Evolutionary conservation across 768 basidiomycete genomes (phyloP).

Genomic region (Pleurotus giganteus): DNA sequence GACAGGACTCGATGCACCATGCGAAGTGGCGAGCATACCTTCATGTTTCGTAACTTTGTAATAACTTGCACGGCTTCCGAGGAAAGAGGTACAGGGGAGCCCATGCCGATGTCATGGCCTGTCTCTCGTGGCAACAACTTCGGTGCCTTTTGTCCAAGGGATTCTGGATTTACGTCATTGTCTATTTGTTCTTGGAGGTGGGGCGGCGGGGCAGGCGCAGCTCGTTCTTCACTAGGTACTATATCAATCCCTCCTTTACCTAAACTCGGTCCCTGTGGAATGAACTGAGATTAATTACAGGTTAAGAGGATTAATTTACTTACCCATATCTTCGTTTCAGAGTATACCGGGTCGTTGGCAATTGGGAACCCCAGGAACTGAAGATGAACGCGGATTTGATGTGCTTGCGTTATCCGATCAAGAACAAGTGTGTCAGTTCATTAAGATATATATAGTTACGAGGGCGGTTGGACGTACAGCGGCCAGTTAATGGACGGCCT

Average conservation of each 20-base stretch:
- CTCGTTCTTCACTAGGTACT: slow-evolving; percentile 62
- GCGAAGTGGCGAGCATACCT: slow-evolving; percentile 42
- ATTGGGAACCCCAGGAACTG: slow-evolving; percentile 94
- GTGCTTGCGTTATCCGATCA: slow-evolving; percentile 51
- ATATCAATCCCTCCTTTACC: slow-evolving; percentile 83
- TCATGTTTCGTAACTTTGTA: slow-evolving; percentile 76
- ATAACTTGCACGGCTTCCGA: slow-evolving; percentile 78
- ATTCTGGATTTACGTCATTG: slow-evolving; percentile 46
- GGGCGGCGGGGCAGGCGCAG: slow-evolving; percentile 56
- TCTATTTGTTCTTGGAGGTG: slow-evolving; percentile 41
- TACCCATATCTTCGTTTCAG: slow-evolving; percentile 76
- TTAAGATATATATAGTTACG: not conserved
- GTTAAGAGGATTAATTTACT: slow-evolving; percentile 16
- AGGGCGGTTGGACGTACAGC: slow-evolving; percentile 59
- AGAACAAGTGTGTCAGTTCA: slow-evolving; percentile 11
- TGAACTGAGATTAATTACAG: slow-evolving; percentile 8
- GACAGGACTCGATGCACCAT: not conserved
- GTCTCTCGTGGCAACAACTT: slow-evolving; percentile 79
- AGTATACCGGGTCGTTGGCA: slow-evolving; percentile 94
- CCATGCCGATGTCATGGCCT: slow-evolving; percentile 85
- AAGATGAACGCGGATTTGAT: slow-evolving; percentile 96
- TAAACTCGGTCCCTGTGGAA: slow-evolving; percentile 58
- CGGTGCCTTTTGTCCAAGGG: slow-evolving; percentile 24
- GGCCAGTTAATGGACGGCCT: slow-evolving; percentile 89
- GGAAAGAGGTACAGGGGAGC: slow-evolving; percentile 79